Base-by-base conservation (phyloP, 2,329 filamentous ascomycete genomes). In the Neopestalotiopsis clavispora region DNA sequence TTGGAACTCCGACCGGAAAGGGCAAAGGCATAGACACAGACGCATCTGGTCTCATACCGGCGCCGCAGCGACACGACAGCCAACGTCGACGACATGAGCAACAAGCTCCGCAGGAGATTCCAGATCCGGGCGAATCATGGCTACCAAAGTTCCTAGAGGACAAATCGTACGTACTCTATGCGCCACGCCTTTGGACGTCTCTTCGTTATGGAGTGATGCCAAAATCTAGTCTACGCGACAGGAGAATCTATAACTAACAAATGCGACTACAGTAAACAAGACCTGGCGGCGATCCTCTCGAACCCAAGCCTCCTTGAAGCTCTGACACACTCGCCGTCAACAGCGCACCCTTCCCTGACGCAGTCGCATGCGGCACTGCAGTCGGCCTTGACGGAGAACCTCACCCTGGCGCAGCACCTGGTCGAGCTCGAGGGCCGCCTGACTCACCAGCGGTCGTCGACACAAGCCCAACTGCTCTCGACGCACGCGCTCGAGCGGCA, bases 401-500 rank as follows among this genome's bases (percentile, higher is more conserved):
- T 93, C 70, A 85, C 89, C 52, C 87, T 95, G 7, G 91, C 94
- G 6, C 79, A 84, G 34, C 87, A 90, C 73, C 83, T 94, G 13
- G 80, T 84, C 30, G 85, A 88, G 49, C 84, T 91, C 5, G 92
- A 94, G 78, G 74, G 82, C 32, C 84, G 82, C 20, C 81, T 91
- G 5, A 76, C 81, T 4, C 86, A 86, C 71, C 87, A 91, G 75
- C 91, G 95, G 68, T 86, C 89, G 34, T 85, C 87, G 1, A 92
- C 93, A 0, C 94, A 97, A 77, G 91, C 94, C 3, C 91, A 95
- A 69, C 88, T 98, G 0, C 86, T 98, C 1, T 88, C 93, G 12
- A 89, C 96, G 28, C 93, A 95, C 75, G 93, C 93, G 1, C 88
- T 98, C 17, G 96, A 98, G 82, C 89, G 95, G n/a, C 92, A 95